phyloP scores from a whole-genome alignment of 495 filamentous ascomycete species.

The Cudoniella acicularis region DNA sequence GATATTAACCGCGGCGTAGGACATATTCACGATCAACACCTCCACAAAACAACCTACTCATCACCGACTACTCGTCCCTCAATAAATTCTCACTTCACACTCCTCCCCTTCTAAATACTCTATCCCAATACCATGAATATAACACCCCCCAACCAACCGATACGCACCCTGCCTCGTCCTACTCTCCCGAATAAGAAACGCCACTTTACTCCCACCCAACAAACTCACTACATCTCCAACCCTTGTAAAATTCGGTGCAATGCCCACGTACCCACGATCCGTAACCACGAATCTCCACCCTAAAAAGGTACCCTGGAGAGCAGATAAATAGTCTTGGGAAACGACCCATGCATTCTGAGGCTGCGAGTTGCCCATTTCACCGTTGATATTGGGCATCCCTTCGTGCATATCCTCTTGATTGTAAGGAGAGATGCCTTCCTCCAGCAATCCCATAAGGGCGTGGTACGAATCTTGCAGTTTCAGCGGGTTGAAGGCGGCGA shows the following conservation, averaged over 20 bases:
- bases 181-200: constrained; percentile 9
- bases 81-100: no score
- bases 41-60: no score
- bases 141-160: constrained; percentile 21
- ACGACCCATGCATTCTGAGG: no score
- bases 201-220: constrained; percentile 15
- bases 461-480: neutral
- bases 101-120: no score
- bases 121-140: constrained; percentile 25
- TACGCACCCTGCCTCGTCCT: constrained; percentile 3
- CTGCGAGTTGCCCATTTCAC: no score
- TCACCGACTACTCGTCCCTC: no score
- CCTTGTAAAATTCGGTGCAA: constrained; percentile 6
- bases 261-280: constrained; percentile 12
- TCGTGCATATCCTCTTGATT: no score
- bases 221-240: constrained; percentile 14
- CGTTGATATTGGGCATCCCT: no score
- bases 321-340: neutral
- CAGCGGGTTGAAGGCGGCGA: neutral
- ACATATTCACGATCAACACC: no score
- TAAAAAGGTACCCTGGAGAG: neutral
- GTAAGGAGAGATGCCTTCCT: no score
- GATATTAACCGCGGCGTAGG: no score
- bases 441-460: no score
- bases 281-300: neutral